Conservation (phyloP, 768 basidiomycete genomes). For the Obba rivulosa region DNA sequence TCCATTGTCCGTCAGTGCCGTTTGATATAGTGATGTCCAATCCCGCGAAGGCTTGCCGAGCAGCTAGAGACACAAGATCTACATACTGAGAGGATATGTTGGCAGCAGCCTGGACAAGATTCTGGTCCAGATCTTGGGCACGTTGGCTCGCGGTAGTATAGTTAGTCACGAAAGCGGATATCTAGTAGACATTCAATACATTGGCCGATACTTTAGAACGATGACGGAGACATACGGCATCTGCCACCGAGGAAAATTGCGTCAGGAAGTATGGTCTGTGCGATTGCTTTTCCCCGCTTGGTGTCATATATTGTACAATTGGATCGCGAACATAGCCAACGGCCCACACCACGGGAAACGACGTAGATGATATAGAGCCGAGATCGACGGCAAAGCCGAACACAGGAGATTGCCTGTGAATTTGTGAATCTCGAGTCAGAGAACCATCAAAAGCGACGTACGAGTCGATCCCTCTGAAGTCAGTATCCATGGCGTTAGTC, state of each 20-base stretch:
- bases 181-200: slow-evolving; percentile 6
- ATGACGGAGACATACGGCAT: slow-evolving; percentile 7
- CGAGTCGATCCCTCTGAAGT: slow-evolving; percentile 9
- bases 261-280: slow-evolving; percentile 16
- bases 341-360: slow-evolving; percentile 20
- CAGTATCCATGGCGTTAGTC: slow-evolving; percentile 2
- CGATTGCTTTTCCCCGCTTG: slow-evolving; percentile 6
- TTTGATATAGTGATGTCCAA: slow-evolving; percentile 22
- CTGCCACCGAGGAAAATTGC: background rate
- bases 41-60: slow-evolving; percentile 20
- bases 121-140: slow-evolving; percentile 17
- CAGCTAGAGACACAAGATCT: slow-evolving; percentile 20
- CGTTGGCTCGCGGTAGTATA: slow-evolving; percentile 12
- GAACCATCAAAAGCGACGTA: background rate
- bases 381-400: slow-evolving; percentile 24
- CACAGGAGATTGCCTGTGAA: slow-evolving; percentile 8
- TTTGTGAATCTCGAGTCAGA: no score
- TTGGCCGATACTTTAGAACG: background rate
- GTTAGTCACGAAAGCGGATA: slow-evolving; percentile 15
- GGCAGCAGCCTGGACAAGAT: slow-evolving; percentile 17
- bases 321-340: slow-evolving; percentile 24
- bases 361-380: slow-evolving; percentile 16
- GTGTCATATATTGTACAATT: slow-evolving; percentile 14
- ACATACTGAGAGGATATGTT: slow-evolving; percentile 17
- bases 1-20: slow-evolving; percentile 9